Percentiles rank a stretch among this genome's conserved stretches.
These are phyloP conservation scores for Beauveria asiatica DNA, from an alignment of 2,329 filamentous ascomycete species.

Conservation along the genomic window DNA sequence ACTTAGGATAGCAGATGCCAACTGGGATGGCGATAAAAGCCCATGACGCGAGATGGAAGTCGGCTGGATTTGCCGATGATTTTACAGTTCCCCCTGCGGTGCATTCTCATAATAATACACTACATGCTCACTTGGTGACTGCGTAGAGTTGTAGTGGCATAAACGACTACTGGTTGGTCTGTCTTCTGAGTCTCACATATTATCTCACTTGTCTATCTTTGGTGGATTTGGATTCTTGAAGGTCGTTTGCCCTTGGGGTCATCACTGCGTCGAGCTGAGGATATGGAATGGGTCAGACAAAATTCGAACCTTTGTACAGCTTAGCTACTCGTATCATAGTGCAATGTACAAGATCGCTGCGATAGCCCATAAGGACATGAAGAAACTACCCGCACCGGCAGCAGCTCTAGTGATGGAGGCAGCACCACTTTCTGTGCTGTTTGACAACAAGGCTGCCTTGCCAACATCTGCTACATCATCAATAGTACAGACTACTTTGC, in stretches of 20 bases:
- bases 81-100: conserved; percentile 9
- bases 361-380: neutral
- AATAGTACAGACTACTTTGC: conserved; percentile 25
- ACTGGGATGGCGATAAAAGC: conserved; percentile 14
- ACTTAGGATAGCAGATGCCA: conserved; percentile 12
- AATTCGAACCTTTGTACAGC: too few species aligned
- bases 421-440: conserved; percentile 13
- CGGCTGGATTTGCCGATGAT: conserved; percentile 13
- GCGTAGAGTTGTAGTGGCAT: conserved; percentile 1
- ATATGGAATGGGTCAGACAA: too few species aligned
- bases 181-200: neutral
- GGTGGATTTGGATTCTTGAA: neutral
- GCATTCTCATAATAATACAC: conserved; percentile 11
- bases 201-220: conserved; percentile 1
- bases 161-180: neutral
- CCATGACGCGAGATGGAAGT: conserved; percentile 12
- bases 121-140: conserved; percentile 9
- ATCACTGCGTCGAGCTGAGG: too few species aligned
- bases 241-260: too few species aligned
- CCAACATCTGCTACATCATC: conserved; percentile 24
- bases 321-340: neutral
- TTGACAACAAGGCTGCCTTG: conserved; percentile 17
- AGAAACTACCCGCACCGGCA: neutral
- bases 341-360: neutral
- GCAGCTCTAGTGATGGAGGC: neutral